Base-by-base conservation (phyloP, 306 rosid species). In the Prunus kanzakura region DNA sequence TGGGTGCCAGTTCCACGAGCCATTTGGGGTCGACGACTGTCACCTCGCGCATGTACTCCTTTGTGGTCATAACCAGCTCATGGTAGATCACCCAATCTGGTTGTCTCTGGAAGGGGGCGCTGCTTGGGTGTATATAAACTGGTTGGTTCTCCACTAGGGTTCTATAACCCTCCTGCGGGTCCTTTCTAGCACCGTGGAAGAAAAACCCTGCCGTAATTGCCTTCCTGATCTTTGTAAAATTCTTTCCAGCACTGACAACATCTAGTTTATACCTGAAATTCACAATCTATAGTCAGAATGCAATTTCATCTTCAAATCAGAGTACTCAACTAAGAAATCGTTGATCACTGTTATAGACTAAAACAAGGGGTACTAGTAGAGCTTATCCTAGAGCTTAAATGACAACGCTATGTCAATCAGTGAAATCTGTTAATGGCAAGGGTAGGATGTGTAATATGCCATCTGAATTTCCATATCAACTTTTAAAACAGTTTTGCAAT, bases 181-280 rank as follows among this genome's bases (percentile, higher is more conserved):
- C n/a, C n/a, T n/a, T n/a, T n/a, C n/a, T n/a, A 22, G 22, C 22
- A 22, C 22, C 22, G 22, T 22, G 22, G 22, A 22, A 23, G 23
- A 23, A 23, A 23, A 23, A 23, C 23, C 64, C 64, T 25, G 64
- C 64, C 1, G 64, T 60, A 13, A 60, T 60, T 12, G 64, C 64
- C 35, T 60, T 60, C 64, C 64, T 23, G 35, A 60, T 60, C 32
- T 60, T 60, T 60, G 64, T 60, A 60, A 60, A 60, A 60, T 60
- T 60, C 64, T 60, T 60, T 60, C 64, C 64, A 11, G 64, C 64
- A 60, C 19, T 25, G 8, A 60, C 64, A 27, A 60, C 38, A 30
- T 60, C 38, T 16, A 60, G 29, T 60, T 60, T 60, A 25, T 60
- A 60, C 19, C 64, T 60, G 97, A 90, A 81, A 60, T 30, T 11